These are phyloP conservation scores for Emmonsiellopsis sp. DNA, from an alignment of 2,329 filamentous ascomycete genomes.

Conservation along the genomic window DNA sequence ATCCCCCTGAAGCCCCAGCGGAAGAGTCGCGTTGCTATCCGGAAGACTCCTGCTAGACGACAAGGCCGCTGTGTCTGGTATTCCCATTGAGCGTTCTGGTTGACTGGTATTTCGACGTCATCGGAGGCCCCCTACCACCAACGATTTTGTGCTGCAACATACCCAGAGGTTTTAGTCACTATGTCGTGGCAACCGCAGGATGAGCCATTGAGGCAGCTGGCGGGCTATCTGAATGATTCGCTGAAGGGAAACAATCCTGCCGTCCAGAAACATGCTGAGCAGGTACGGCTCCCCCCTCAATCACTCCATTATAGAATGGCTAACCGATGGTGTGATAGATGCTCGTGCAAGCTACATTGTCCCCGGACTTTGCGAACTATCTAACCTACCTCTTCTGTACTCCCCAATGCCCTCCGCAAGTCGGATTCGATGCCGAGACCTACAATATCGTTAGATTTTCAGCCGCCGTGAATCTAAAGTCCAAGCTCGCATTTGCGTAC, in stretches of 20 bases:
- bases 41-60: neutral
- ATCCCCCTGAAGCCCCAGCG: neutral
- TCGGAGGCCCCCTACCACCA: neutral
- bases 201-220: slow-evolving; percentile 81
- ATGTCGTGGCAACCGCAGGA: slow-evolving; percentile 93
- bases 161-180: slow-evolving; percentile 15
- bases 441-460: slow-evolving; percentile 71
- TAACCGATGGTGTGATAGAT: slow-evolving; percentile 49
- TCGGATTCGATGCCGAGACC: slow-evolving; percentile 52
- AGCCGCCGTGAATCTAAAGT: slow-evolving; percentile 91
- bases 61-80: neutral
- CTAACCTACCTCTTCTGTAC: slow-evolving; percentile 82
- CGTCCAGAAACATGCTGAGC: slow-evolving; percentile 81
- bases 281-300: slow-evolving; percentile 47
- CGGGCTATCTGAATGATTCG: slow-evolving; percentile 82
- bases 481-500: slow-evolving; percentile 70
- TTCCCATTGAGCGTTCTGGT: neutral
- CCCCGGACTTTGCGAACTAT: slow-evolving; percentile 95
- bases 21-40: neutral
- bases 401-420: slow-evolving; percentile 45
- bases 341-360: slow-evolving; percentile 78
- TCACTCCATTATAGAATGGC: neutral
- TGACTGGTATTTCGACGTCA: neutral
- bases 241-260: slow-evolving; percentile 71
- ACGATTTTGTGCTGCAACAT: neutral